Evolutionary conservation across 768 basidiomycete species (phyloP).

Genomic region (Amanita rubescens): DNA sequence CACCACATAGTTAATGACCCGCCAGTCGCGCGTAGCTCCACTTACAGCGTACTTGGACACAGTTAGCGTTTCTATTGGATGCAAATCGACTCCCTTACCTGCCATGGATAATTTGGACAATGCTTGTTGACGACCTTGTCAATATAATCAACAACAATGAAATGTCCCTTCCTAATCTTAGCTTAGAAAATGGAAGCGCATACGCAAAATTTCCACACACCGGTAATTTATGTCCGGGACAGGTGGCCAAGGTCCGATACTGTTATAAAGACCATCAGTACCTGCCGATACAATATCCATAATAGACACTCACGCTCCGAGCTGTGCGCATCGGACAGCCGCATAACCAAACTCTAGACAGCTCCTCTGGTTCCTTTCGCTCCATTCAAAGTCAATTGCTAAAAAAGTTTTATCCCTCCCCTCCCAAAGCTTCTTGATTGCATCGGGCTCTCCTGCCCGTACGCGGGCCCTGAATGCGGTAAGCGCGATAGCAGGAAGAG

Average conservation of each 20-base stretch:
- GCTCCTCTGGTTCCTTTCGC: constrained; percentile 60
- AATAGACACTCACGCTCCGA: constrained; percentile 49
- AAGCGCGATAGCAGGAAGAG: constrained; percentile 62
- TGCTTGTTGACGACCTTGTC: constrained; percentile 59
- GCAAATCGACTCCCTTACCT: constrained; percentile 38
- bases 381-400: constrained; percentile 69
- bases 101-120: constrained; percentile 62
- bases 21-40: constrained; percentile 5
- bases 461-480: constrained; percentile 61
- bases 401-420: constrained; percentile 67
- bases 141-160: constrained; percentile 61
- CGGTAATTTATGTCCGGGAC: constrained; percentile 70
- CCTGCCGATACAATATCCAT: not conserved
- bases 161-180: constrained; percentile 58
- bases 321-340: constrained; percentile 63
- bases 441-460: constrained; percentile 55
- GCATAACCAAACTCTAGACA: constrained; percentile 82
- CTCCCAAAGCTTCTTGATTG: constrained; percentile 63
- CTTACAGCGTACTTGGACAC: constrained; percentile 55
- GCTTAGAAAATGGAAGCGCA: constrained; percentile 5
- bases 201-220: constrained; percentile 28
- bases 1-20: constrained; percentile 9
- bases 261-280: constrained; percentile 18
- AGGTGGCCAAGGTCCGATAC: constrained; percentile 71
- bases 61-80: not conserved